Base-by-base conservation (phyloP, 2,329 filamentous ascomycete genomes). In the Neurospora sp. region DNA sequence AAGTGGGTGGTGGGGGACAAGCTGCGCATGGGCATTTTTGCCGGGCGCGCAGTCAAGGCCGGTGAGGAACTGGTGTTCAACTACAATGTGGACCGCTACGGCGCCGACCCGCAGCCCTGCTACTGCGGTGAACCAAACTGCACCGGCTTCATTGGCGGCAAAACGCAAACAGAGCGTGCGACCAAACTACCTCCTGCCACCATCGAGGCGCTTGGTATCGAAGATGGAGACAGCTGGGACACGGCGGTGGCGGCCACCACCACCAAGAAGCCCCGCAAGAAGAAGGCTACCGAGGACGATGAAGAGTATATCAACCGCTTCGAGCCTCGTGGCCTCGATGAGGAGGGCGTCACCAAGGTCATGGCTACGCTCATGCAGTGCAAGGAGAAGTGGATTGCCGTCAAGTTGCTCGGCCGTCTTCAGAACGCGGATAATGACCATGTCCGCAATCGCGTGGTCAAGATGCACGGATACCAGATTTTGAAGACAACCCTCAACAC, bases 1-100 rank as follows among this genome's bases (percentile, higher is more conserved):
- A 99, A 99, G 83, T 99, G 96, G 96, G 94, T 98, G 71, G 93
- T 99, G 40, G 94, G 93, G 19, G 93, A 96, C 77, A 98, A 97
- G 83, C 84, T 98, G 78, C 94, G 96, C 76, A 99, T 99, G 96
- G 96, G 96, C 76, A 98, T 99, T 75, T 99, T 99, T 83, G 93
- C 94, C 76, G 88, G 92, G 81, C 92, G 94, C 73, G 85, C 87
- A 76, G 91, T 99, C 78, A 89, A 90, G 78, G 90, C 92, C 19
- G 96, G 96, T 69, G 96, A 99, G 80, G 96, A 99, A 80, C 84
- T 99, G 70, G 94, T 97, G 28, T 99, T 99, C 85, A 97, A 99
- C 83, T 99, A 99, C 87, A 99, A 99, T 77, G 96, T 99, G 74
- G 96, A 99, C 81, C 90, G 96, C 74, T 99, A 99, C 78, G 96